These are phyloP conservation scores for Castanea crenata DNA, from an alignment of 306 rosid species.

Conservation along the genomic window DNA sequence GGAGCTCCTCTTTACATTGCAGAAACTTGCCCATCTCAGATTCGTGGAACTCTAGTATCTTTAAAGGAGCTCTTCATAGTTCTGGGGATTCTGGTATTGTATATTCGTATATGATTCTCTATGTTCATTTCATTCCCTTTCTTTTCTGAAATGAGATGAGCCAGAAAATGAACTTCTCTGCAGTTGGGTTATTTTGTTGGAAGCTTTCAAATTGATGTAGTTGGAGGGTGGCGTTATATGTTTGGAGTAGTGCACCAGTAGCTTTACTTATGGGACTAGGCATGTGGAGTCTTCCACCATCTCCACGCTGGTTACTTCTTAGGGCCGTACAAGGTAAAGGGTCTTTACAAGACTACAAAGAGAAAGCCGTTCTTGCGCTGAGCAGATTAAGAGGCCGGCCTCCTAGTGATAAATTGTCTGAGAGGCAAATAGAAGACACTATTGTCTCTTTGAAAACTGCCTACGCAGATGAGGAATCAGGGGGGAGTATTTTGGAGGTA, in stretches of 20 bases:
- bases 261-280: conserved; percentile 89
- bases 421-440: conserved; percentile 80
- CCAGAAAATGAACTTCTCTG: conserved; percentile 23
- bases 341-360: conserved; percentile 67
- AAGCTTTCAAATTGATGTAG: conserved; percentile 67
- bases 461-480: conserved; percentile 71
- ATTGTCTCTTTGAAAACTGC: conserved; percentile 64
- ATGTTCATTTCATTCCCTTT: conserved; percentile 11
- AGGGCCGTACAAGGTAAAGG: conserved; percentile 92
- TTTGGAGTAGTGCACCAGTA: conserved; percentile 84
- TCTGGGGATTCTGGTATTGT: conserved; percentile 86
- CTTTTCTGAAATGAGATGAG: conserved; percentile 18
- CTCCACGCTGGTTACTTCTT: conserved; percentile 98
- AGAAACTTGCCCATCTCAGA: conserved; percentile 90
- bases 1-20: conserved; percentile 98
- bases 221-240: conserved; percentile 98
- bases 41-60: conserved; percentile 93
- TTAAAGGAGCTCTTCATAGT: conserved; percentile 95
- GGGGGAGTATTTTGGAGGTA: conserved; percentile 83
- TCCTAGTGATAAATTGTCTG: conserved; percentile 72
- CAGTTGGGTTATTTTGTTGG: conserved; percentile 93
- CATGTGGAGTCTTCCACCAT: conserved; percentile 74
- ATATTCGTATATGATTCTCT: not conserved
- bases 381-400: conserved; percentile 81
- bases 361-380: conserved; percentile 61